Base-by-base conservation (phyloP, 106 monocot genomes). In the Dendrobium chrysotoxum region DNA sequence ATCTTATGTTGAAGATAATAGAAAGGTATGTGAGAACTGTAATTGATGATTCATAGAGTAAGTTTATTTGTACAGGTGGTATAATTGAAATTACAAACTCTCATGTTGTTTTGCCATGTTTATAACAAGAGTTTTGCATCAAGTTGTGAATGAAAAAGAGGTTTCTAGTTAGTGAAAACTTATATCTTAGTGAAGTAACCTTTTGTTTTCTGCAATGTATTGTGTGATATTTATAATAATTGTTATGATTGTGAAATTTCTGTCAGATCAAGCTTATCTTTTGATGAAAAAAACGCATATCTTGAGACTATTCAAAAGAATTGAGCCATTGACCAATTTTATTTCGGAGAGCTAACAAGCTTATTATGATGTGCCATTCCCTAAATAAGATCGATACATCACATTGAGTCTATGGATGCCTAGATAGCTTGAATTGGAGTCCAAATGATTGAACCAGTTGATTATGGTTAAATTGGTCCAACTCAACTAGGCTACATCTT, bases 1-100 rank as follows among this genome's bases (percentile, higher is more conserved):
- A 77, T 92, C 98, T 66, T 99, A 95, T 83, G 84, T 99, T 85
- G 98, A 99, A 83, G 95, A 93, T 78, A 95, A 84, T 44, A 93
- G 83, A 88, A 93, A 95, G 87, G 98, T 99, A 87, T 79, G 66
- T 76, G 39, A 55, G 25, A 76, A 76, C 28, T 47, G 47, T 16
- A 42, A 73, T 41, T 42, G 39, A 20, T 74, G 74, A 74, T 41
- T 28, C 7, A 40, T 72, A 20, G 40, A 21, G 16, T 74, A 74
- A 41, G 23, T 13, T 74, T 9, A 40, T 9, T 20, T 74, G 39
- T 30, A 70, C 70, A 35, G 15, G 4, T 70, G 35, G 35, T 35
- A 70, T 70, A 70, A 65, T 70, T 70, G 10, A 35, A 50, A 70
- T 35, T 38, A 17, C 13, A 16, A 35, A 17, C 31, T 70, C 13